Base-by-base conservation (phyloP, 495 filamentous ascomycete species). In the Bombardia bombarda region DNA sequence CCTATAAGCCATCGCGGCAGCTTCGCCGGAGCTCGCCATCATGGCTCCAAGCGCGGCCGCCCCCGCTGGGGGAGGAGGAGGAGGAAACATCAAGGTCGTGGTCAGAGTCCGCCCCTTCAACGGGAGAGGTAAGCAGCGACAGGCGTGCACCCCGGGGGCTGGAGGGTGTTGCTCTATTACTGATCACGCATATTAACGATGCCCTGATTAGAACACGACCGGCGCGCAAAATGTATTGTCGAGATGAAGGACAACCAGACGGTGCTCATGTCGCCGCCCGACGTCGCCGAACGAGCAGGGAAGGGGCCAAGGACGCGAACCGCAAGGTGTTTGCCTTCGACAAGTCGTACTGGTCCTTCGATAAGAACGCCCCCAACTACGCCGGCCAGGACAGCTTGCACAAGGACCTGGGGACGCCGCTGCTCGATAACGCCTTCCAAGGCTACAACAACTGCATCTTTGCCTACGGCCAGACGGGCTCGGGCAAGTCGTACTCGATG, bases 371-470 rank as follows among this genome's bases (percentile, higher is more conserved):
- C 45, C 65, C 79, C 0, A 79, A 84, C 62, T 99, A 86, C 63
- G 92, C 92, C 37, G 87, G 89, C 21, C 92, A 99, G 63, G 81
- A 90, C 24, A 77, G 89, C 55, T 71, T 99, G 6, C 92, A 93
- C 57, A 70, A 78, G 22, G 92, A 99, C 59, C 67, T 99, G 46
- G 92, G 92, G 42, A 76, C 76, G 53, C 92, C 92, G 40, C 73
- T 99, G 41, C 77, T 99, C 53, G 90, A 99, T 69, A 97, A 97
- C 78, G 93, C 93, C 22, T 97, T 99, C 55, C 82, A 89, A 55
- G 93, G 93, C 21, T 99, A 96, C 69, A 99, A 99, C 70, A 97
- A 97, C 64, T 99, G 93, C 74, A 99, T 99, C 57, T 99, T 99
- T 67, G 93, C 93, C 3, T 99, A 99, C 59, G 93, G 93, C 31